phyloP scores from a whole-genome alignment of 2,329 filamentous ascomycete species.

The Mariannaea elegans region DNA sequence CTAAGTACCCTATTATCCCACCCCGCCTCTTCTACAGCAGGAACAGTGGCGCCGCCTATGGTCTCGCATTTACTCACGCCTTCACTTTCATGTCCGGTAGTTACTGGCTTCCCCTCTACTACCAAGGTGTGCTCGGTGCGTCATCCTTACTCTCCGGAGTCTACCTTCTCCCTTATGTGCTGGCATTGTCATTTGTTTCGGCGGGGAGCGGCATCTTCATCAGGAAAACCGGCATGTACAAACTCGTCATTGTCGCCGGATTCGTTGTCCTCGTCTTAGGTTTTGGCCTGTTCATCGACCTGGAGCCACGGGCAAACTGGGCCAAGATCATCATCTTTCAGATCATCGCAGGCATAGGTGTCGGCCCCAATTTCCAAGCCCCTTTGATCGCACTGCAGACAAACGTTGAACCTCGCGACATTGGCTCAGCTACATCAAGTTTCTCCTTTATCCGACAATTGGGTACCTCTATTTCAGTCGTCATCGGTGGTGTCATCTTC shows the following conservation, averaged over 20 bases:
- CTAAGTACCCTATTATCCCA: conserved; percentile 82
- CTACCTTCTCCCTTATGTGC: conserved; percentile 75
- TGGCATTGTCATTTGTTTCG: conserved; percentile 72
- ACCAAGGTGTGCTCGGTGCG: conserved; percentile 77
- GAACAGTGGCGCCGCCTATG: conserved; percentile 72
- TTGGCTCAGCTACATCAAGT: conserved; percentile 73
- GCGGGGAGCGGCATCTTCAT: conserved; percentile 65
- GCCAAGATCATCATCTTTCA: conserved; percentile 68
- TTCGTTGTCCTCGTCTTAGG: conserved; percentile 70
- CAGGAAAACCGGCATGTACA: conserved; percentile 73
- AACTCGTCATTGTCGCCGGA: conserved; percentile 66
- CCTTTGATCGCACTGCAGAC: conserved; percentile 75
- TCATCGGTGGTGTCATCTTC: conserved; percentile 81
- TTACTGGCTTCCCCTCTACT: conserved; percentile 88
- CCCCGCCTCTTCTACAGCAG: conserved; percentile 72
- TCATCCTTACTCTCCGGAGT: conserved; percentile 77
- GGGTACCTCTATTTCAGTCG: conserved; percentile 72
- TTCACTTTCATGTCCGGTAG: conserved; percentile 79
- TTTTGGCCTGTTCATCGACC: conserved; percentile 69
- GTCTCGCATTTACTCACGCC: conserved; percentile 76
- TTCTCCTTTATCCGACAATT: conserved; percentile 75
- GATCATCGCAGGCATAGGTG: conserved; percentile 69
- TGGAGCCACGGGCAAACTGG: conserved; percentile 64
- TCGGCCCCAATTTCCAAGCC: conserved; percentile 75
- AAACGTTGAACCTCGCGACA: conserved; percentile 67